Conservation (phyloP, 2,329 filamentous ascomycete species). For the Cadophora sp. region DNA sequence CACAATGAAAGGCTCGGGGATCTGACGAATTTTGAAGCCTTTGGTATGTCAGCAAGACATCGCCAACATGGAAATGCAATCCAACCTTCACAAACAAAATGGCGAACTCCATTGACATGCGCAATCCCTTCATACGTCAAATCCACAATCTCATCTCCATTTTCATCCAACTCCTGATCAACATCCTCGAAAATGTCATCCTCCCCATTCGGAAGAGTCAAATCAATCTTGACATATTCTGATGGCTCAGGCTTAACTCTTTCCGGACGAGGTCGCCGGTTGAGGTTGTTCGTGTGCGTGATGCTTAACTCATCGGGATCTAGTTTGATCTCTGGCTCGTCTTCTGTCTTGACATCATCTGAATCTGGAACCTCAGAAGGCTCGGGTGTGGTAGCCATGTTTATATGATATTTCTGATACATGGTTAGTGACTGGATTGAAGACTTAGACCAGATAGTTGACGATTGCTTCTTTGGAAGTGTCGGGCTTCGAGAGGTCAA, state of each 20-base stretch:
- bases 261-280: constrained; percentile 3
- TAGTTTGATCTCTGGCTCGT: constrained; percentile 18
- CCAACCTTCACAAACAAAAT: constrained; percentile 40
- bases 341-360: constrained; percentile 2
- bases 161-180: constrained; percentile 28
- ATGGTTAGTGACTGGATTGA: neutral
- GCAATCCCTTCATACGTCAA: constrained; percentile 34
- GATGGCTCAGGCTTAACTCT: constrained; percentile 31
- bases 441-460: neutral
- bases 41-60: neutral
- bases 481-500: neutral
- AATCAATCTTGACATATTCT: constrained; percentile 31
- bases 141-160: constrained; percentile 38
- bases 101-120: constrained; percentile 35
- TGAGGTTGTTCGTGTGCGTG: constrained; percentile 7
- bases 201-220: constrained; percentile 24
- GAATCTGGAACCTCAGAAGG: neutral
- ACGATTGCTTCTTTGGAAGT: neutral
- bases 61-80: neutral
- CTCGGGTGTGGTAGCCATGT: constrained; percentile 2
- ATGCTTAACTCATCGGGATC: constrained; percentile 23
- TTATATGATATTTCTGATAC: neutral
- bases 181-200: constrained; percentile 41
- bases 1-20: constrained; percentile 37
- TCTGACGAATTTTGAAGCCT: constrained; percentile 42